A percentile compares a stretch with the other conserved stretches of the same genome.
These are phyloP conservation scores for Colletotrichum sp. DNA, from an alignment of 2,329 filamentous ascomycete genomes.

Conservation along the genomic window DNA sequence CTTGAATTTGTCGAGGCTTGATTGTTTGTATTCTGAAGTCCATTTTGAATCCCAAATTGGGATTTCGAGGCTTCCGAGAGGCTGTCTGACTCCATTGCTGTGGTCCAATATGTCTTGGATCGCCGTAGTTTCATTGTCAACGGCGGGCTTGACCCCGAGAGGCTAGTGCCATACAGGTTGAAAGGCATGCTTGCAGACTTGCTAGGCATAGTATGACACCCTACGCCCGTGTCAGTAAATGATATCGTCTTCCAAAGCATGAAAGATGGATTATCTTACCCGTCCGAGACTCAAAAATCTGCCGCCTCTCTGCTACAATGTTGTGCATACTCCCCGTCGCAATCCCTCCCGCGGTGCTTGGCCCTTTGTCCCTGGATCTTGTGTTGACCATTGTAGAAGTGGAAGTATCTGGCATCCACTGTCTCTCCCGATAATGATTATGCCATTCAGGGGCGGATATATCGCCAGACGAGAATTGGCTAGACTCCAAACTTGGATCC, in stretches of 20 bases:
- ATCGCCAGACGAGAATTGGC: background rate
- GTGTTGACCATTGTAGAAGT: background rate
- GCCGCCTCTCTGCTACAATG: background rate
- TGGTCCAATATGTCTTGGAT: background rate
- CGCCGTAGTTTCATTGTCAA: background rate
- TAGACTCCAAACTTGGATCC: background rate
- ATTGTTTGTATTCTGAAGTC: background rate
- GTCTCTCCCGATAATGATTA: background rate
- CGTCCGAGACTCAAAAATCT: background rate
- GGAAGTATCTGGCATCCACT: background rate
- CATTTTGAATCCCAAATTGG: background rate
- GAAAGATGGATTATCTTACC: background rate
- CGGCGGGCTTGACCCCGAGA: background rate
- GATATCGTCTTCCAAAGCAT: background rate
- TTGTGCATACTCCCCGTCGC: background rate
- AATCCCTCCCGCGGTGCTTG: background rate
- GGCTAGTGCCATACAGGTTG: background rate
- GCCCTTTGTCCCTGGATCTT: background rate
- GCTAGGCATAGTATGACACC: background rate
- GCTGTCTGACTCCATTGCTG: no score
- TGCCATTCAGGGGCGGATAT: background rate
- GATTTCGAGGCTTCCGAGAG: background rate
- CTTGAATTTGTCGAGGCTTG: background rate
- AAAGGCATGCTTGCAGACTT: background rate
- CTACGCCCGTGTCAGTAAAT: background rate